Conservation (phyloP, 1,284 basidiomycete species). For the Tylopilus sp. region DNA sequence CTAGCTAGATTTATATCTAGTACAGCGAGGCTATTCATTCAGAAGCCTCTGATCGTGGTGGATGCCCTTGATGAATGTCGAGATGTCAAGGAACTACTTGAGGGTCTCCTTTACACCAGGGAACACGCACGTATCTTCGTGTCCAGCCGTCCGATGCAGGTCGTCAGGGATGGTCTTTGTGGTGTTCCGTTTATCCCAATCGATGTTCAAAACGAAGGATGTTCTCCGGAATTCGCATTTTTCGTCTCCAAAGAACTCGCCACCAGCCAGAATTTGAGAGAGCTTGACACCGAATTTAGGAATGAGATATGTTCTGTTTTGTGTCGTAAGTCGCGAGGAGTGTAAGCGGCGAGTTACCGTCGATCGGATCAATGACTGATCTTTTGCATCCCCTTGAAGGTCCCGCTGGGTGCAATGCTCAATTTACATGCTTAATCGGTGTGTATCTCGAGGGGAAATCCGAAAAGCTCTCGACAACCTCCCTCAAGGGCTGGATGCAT, state of each 20-base stretch:
- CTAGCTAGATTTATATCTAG: not conserved
- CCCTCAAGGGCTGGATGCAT: conserved; percentile 1
- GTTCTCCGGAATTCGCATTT: not conserved
- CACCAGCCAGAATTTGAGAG: not conserved
- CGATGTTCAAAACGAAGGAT: not conserved
- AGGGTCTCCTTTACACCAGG: not conserved
- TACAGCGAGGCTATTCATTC: not conserved
- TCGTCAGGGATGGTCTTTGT: not conserved
- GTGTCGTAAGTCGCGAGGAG: not conserved
- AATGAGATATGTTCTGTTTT: not conserved
- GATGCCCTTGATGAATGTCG: conserved; percentile 10
- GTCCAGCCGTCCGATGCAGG: conserved; percentile 1
- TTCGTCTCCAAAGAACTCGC: conserved; percentile 1
- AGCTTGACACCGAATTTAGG: not conserved
- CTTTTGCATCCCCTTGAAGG: not conserved
- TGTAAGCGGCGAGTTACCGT: no score
- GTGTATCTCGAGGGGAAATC: not conserved
- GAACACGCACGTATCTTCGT: not conserved
- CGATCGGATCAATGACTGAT: not conserved
- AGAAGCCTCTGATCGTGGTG: not conserved
- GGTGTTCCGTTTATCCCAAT: not conserved
- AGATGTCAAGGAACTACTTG: not conserved
- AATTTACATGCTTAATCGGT: conserved; percentile 2
- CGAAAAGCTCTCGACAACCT: not conserved
- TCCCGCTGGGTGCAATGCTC: conserved; percentile 9